These are phyloP conservation scores for Hippophae tibetana DNA, from an alignment of 306 rosid species.

Conservation along the genomic window DNA sequence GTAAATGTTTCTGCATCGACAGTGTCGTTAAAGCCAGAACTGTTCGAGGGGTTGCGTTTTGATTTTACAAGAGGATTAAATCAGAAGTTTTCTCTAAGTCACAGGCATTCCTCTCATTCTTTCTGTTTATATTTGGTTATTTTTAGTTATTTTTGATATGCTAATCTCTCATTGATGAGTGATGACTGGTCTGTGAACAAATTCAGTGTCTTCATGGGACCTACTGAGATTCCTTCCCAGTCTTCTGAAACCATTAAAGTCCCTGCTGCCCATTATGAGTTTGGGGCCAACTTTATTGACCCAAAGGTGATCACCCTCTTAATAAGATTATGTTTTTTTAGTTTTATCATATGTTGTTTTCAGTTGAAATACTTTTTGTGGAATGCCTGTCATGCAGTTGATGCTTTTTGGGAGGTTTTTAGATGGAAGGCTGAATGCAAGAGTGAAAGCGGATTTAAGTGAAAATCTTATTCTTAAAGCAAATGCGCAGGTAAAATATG, in stretches of 20 bases:
- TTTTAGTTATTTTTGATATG: conserved; percentile 1
- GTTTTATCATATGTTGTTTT: neutral
- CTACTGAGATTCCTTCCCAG: conserved; percentile 81
- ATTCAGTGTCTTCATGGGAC: conserved; percentile 80
- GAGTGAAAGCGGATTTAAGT: conserved; percentile 68
- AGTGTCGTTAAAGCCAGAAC: conserved; percentile 99
- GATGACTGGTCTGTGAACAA: neutral
- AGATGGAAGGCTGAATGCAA: conserved; percentile 89
- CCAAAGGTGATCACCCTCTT: conserved; percentile 50
- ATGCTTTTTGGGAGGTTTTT: conserved; percentile 83
- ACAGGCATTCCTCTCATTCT: conserved; percentile 30
- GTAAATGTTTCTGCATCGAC: conserved; percentile 6
- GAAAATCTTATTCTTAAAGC: conserved; percentile 78
- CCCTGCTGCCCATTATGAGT: conserved; percentile 84
- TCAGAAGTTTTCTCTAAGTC: conserved; percentile 86
- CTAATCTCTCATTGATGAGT: conserved; percentile 4
- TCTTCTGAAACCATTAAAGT: conserved; percentile 75
- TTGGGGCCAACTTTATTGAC: conserved; percentile 88
- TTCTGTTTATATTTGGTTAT: neutral
- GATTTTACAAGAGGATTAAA: conserved; percentile 90
- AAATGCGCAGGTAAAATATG: conserved; percentile 67
- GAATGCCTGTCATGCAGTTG: conserved; percentile 36
- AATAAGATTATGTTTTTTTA: neutral
- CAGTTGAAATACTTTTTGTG: conserved; percentile 1
- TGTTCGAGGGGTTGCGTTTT: conserved; percentile 88